These are phyloP conservation scores for Populus hybrid DNA, from an alignment of 441 rosid species.

Conservation along the genomic window DNA sequence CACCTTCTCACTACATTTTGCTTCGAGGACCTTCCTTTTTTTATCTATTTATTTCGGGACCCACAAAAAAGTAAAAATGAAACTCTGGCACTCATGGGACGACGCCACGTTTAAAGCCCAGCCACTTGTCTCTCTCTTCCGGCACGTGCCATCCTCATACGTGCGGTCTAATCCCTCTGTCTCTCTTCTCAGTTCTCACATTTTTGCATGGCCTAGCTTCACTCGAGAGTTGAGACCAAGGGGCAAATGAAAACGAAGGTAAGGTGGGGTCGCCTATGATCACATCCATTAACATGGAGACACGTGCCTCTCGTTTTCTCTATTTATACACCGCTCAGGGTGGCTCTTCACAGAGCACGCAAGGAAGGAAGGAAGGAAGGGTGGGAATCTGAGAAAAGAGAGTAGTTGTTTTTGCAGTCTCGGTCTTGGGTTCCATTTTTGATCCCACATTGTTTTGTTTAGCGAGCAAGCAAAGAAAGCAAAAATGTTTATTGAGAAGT, in stretches of 20 bases:
- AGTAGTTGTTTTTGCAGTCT: neutral
- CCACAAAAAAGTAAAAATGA: neutral
- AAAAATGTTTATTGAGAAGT: conserved; percentile 78
- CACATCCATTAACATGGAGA: conserved; percentile 16
- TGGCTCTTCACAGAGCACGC: neutral
- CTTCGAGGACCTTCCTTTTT: conserved; percentile 1
- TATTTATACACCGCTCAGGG: conserved; percentile 22
- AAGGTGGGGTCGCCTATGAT: neutral
- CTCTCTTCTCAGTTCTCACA: neutral
- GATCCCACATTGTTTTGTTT: neutral
- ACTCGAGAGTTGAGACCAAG: neutral
- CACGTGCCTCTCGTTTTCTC: conserved; percentile 29
- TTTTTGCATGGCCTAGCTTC: conserved; percentile 30
- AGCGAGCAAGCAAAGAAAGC: neutral
- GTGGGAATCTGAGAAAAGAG: neutral
- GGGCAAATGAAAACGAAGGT: neutral
- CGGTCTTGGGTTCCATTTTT: too few species aligned
- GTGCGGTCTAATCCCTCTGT: conserved; percentile 13
- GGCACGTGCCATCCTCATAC: conserved; percentile 18
- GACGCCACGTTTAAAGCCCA: conserved; percentile 25
- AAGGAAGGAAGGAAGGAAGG: neutral
- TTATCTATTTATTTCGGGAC: neutral
- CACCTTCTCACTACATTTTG: too few species aligned
- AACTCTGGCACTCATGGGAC: neutral
- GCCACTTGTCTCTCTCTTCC: neutral